Evolutionary conservation across 441 rosid genomes (phyloP).

Genomic region (Jatropha podagrica): DNA sequence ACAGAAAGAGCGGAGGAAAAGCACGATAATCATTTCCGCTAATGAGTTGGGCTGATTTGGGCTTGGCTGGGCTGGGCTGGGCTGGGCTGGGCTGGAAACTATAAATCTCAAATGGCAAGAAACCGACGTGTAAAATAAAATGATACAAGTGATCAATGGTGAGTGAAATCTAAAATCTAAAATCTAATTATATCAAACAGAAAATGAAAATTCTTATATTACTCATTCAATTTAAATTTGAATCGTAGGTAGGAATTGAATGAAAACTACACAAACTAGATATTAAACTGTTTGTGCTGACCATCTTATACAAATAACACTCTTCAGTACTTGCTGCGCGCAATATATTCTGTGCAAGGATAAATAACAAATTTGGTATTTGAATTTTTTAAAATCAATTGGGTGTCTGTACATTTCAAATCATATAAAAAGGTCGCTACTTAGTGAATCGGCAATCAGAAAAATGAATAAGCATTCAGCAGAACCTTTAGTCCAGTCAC

Average conservation of each 20-base stretch:
- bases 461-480: no score
- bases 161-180: no score
- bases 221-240: neutral
- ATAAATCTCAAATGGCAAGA: neutral
- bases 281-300: neutral
- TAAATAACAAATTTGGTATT: no score
- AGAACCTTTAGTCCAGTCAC: no score
- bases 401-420: no score
- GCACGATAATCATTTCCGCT: neutral
- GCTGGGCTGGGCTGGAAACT: neutral
- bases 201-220: no score
- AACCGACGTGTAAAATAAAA: no score
- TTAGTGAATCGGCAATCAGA: no score
- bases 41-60: neutral
- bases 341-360: neutral
- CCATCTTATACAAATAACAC: neutral
- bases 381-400: no score
- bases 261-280: no score
- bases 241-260: neutral
- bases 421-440: no score
- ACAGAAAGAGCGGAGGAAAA: neutral
- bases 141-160: no score
- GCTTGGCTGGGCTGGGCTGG: slow-evolving; percentile 8
- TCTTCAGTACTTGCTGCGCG: neutral
- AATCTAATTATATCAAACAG: neutral